phyloP scores from a whole-genome alignment of 1,284 basidiomycete species.

The Heterobasidion parviporum region DNA sequence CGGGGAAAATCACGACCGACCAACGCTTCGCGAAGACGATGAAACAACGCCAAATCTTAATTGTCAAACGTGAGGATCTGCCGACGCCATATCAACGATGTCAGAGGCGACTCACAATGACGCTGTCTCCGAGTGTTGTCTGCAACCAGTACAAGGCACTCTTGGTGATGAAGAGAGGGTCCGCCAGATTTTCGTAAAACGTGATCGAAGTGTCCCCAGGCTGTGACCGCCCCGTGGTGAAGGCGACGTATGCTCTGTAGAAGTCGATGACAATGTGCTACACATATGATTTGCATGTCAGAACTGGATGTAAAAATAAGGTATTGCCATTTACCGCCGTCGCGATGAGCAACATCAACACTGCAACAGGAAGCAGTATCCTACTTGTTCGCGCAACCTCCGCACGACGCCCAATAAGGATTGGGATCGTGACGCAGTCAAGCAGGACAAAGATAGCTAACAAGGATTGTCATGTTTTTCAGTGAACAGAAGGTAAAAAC shows the following conservation, averaged over 20 bases:
- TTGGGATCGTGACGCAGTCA: background rate
- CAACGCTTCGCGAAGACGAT: background rate
- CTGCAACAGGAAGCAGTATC: background rate
- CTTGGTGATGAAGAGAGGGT: background rate
- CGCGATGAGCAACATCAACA: background rate
- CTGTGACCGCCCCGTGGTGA: background rate
- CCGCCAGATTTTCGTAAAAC: background rate
- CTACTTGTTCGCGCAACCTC: background rate
- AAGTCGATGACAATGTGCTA: background rate
- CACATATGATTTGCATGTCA: background rate
- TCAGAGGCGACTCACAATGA: background rate
- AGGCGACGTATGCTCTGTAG: background rate
- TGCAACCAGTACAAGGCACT: background rate
- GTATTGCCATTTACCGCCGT: background rate
- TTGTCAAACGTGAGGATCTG: background rate
- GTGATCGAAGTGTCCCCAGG: background rate
- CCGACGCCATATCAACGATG: background rate
- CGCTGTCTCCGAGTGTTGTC: background rate
- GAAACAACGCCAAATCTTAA: slow-evolving; percentile 1
- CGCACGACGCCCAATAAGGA: background rate
- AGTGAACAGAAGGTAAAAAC: background rate
- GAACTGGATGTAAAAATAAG: background rate
- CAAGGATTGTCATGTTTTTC: background rate
- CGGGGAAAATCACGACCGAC: background rate
- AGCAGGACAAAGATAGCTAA: background rate